Evolutionary conservation across 169 alveolate species (phyloP).

Genomic region (Theileria parva): DNA sequence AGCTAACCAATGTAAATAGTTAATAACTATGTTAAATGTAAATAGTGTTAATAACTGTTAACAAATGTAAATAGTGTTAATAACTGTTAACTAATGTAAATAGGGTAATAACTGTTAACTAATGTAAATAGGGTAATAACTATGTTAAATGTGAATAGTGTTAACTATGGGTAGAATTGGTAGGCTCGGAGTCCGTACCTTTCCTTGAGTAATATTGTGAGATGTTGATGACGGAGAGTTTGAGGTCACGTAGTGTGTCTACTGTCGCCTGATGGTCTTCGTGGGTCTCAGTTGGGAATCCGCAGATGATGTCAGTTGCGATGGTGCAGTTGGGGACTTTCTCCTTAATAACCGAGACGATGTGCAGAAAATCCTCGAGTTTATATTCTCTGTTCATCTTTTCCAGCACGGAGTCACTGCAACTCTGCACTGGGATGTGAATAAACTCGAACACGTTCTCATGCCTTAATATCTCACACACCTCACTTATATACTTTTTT

Average conservation of each 20-base stretch:
- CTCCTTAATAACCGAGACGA: slow-evolving; percentile 85
- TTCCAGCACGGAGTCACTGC: slow-evolving; percentile 90
- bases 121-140: slow-evolving; percentile 80
- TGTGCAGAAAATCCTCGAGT: slow-evolving; percentile 89
- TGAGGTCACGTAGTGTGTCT: slow-evolving; percentile 83
- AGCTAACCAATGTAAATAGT: background rate
- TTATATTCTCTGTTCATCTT: slow-evolving; percentile 96
- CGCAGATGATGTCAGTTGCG: slow-evolving; percentile 98
- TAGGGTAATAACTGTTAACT: slow-evolving; percentile 88
- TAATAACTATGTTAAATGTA: background rate
- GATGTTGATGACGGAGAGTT: slow-evolving; percentile 95
- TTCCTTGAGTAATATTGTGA: slow-evolving; percentile 94
- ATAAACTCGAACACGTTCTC: slow-evolving; percentile 93
- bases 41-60: slow-evolving; percentile 43
- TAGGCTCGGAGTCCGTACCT: background rate
- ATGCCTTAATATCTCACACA: slow-evolving; percentile 89
- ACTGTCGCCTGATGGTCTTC: slow-evolving; percentile 90
- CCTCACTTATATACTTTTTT: slow-evolving; percentile 90
- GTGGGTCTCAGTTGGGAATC: slow-evolving; percentile 96
- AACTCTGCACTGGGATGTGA: slow-evolving; percentile 98
- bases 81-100: slow-evolving; percentile 80
- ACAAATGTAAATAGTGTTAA: slow-evolving; percentile 92
- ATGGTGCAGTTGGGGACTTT: slow-evolving; percentile 89
- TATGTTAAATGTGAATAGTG: too few relatives aligned
- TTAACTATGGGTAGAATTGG: too few relatives aligned